These are phyloP conservation scores for Zelonia costaricensis DNA, from an alignment of 208 protist species.

Conservation along the genomic window DNA sequence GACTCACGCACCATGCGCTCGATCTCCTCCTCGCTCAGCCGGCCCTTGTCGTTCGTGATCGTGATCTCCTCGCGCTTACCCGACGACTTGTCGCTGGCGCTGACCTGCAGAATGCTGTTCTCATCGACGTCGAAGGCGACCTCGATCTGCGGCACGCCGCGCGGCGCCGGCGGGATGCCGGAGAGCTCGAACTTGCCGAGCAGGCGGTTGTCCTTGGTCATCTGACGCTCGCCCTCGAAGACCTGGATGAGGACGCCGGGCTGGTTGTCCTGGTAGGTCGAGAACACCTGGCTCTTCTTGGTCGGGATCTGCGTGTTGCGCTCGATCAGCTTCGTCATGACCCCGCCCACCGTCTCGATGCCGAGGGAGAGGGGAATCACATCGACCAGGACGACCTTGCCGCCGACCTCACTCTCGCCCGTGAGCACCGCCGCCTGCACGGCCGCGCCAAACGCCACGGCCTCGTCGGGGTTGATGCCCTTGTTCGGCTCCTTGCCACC, in stretches of 20 bases:
- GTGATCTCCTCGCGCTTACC: conserved; percentile 96
- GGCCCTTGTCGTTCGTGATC: conserved; percentile 98
- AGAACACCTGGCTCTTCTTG: conserved; percentile 89
- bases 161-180: conserved; percentile 96
- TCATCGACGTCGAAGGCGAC: conserved; percentile 98
- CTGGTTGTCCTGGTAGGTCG: conserved; percentile 89
- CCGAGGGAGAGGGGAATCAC: conserved; percentile 95
- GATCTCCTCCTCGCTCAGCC: conserved; percentile 94
- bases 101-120: conserved; percentile 98
- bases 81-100: conserved; percentile 95
- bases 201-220: conserved; percentile 91
- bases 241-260: conserved; percentile 92
- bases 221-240: conserved; percentile 94
- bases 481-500: conserved; percentile 92
- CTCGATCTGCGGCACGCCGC: conserved; percentile 96
- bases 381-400: conserved; percentile 79
- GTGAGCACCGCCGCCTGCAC: conserved; percentile 97
- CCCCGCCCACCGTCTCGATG: conserved; percentile 92
- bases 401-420: conserved; percentile 59
- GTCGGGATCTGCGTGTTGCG: conserved; percentile 85
- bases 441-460: conserved; percentile 94
- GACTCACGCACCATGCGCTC: conserved; percentile 96
- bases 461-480: conserved; percentile 94
- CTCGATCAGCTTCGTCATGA: conserved; percentile 94
- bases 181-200: conserved; percentile 95